phyloP scores from a whole-genome alignment of 306 rosid species.

The Acacia crassicarpa region DNA sequence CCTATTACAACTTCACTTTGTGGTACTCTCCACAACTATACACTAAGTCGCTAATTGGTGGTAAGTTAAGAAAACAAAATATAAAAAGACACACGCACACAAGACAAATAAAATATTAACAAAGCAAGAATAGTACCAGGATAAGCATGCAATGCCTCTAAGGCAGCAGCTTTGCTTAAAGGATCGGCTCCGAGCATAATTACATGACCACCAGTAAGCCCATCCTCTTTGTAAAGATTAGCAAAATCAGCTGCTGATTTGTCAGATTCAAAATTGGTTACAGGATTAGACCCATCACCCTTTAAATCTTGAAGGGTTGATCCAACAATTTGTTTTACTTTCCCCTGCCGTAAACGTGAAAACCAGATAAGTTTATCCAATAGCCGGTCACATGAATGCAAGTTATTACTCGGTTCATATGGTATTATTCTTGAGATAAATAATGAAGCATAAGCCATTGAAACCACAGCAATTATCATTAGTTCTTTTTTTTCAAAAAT shows the following conservation, averaged over 20 bases:
- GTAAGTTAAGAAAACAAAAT: neutral
- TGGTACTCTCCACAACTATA: neutral
- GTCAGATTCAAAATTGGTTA: constrained; percentile 89
- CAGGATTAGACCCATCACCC: constrained; percentile 62
- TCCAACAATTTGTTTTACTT: constrained; percentile 93
- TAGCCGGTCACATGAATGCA: neutral
- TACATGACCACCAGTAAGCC: constrained; percentile 82
- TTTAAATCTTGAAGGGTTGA: constrained; percentile 79
- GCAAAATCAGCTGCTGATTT: constrained; percentile 87
- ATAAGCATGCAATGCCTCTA: constrained; percentile 80
- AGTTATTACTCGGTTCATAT: neutral
- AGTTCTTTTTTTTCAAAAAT: neutral
- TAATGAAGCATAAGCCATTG: neutral
- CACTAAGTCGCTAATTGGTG: neutral
- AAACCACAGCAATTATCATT: neutral
- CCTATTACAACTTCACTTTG: neutral
- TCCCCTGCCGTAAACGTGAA: constrained; percentile 58
- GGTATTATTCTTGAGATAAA: neutral
- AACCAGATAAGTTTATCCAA: neutral
- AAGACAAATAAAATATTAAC: neutral
- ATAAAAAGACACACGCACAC: neutral
- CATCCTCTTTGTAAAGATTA: constrained; percentile 68
- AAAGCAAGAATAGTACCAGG: constrained; percentile 53
- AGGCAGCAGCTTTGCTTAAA: constrained; percentile 73
- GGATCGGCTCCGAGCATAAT: constrained; percentile 96